Base-by-base conservation (phyloP, 2,329 filamentous ascomycete genomes). In the Claviceps sp. region DNA sequence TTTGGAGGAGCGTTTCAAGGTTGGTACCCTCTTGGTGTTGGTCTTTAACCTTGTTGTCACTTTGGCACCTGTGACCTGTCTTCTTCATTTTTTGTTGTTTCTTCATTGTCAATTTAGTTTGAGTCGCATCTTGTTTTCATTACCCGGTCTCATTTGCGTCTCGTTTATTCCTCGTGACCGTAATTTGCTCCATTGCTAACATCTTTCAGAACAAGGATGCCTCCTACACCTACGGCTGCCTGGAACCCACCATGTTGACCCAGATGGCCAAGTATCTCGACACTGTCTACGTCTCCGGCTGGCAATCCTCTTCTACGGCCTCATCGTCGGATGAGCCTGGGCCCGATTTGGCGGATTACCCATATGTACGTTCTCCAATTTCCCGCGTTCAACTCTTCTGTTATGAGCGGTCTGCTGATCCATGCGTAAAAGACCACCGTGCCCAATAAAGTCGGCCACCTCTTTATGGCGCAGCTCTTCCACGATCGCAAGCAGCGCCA, bases 181-280 rank as follows among this genome's bases (percentile, higher is more conserved):
- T 4, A 3, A 22, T 22, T 22, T 22, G 22, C 22, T 22, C 22
- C 26, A 30, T 30, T 30, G 4, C 8, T 30, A 30, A 30, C 26
- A 30, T 10, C 26, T 2, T 6, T 54, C 60, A 95, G 87, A 86
- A 78, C 64, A 81, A 82, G 62, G 86, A 93, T 64, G 87, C 87
- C 47, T 94, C 88, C 71, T 95, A 85, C 74, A 98, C 93, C 53
- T 98, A 96, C 66, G 93, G 93, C 64, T 97, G 93, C 72, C 77
- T 98, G 58, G 93, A 98, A 66, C 93, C 93, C 11, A 95, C 95
- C 52, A 96, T 96, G 87, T 80, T 98, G 67, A 97, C 93, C 30
- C 93, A 98, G 70, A 98, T 98, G 93, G 91, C 91, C 62, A 95
- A 97, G 72, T 97, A 94, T 70, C 78, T 98, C 56, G 93, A 98